phyloP scores from a whole-genome alignment of 106 monocot species.

The Amphibolis antarctica region DNA sequence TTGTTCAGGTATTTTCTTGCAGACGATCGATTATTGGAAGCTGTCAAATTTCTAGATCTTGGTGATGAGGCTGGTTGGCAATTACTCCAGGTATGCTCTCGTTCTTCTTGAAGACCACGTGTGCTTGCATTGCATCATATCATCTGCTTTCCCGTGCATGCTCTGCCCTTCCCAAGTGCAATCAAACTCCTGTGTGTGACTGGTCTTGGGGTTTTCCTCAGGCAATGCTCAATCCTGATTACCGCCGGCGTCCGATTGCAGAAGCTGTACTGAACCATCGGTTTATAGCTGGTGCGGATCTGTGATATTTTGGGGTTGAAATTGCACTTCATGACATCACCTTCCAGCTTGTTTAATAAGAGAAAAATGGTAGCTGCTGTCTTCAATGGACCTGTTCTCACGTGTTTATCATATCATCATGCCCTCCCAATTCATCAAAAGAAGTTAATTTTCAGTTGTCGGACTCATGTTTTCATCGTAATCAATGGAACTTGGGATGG shows the following conservation, averaged over 20 bases:
- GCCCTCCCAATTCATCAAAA: too few species aligned
- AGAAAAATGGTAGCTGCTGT: too few species aligned
- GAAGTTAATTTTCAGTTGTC: too few species aligned
- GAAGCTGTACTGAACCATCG: constrained; percentile 76
- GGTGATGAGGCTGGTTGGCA: constrained; percentile 86
- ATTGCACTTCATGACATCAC: too few species aligned
- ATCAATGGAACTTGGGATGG: too few species aligned
- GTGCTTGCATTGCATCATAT: neutral
- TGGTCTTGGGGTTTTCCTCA: too few species aligned
- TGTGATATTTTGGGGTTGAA: constrained; percentile 5
- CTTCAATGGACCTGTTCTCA: too few species aligned
- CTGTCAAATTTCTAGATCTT: constrained; percentile 86
- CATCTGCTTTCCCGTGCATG: too few species aligned
- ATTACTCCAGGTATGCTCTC: constrained; percentile 61
- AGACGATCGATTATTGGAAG: constrained; percentile 77
- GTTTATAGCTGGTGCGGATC: constrained; percentile 62
- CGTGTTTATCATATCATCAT: too few species aligned
- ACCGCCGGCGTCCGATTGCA: constrained; percentile 65
- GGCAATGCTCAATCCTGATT: constrained; percentile 90
- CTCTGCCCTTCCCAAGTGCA: neutral
- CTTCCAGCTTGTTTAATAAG: too few species aligned
- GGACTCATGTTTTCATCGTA: too few species aligned
- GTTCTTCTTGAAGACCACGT: neutral
- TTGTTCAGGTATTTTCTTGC: constrained; percentile 73
- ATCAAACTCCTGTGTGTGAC: too few species aligned